Evolutionary conservation across 139 green algal genomes (phyloP).

Genomic region (Coelastrella sp.): DNA sequence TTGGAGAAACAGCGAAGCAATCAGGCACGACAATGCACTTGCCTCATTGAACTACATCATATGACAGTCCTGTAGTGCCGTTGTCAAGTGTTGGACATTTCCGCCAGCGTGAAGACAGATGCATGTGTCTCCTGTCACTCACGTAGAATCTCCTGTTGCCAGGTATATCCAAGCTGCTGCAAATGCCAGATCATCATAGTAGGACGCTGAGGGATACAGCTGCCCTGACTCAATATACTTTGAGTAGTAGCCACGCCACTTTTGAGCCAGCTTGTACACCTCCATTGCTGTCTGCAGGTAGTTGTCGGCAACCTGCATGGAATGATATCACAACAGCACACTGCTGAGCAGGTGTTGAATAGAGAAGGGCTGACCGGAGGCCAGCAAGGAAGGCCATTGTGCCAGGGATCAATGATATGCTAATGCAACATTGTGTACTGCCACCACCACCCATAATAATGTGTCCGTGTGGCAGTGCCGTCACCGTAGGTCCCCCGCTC

Average conservation of each 20-base stretch:
- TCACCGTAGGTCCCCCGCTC: neutral
- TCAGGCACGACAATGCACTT: neutral
- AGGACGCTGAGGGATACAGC: constrained; percentile 37
- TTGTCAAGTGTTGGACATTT: no score
- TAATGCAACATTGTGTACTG: no score
- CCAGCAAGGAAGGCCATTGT: no score
- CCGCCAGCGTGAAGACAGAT: no score
- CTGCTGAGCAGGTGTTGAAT: neutral
- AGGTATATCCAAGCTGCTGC: constrained; percentile 49
- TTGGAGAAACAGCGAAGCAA: neutral
- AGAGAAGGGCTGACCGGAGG: no score
- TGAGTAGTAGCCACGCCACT: constrained; percentile 16
- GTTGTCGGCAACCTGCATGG: constrained; percentile 19
- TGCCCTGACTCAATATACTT: constrained; percentile 3
- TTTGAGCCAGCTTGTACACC: constrained; percentile 19
- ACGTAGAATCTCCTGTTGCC: constrained; percentile 21
- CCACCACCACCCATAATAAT: no score
- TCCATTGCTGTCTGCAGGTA: constrained; percentile 26
- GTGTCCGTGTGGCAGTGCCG: no score
- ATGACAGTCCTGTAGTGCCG: no score
- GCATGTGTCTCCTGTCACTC: neutral
- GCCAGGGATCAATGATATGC: no score
- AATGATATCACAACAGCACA: neutral
- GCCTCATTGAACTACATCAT: neutral
- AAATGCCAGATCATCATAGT: constrained; percentile 49